phyloP scores from a whole-genome alignment of 441 rosid species.

The Pelargonium australe region DNA sequence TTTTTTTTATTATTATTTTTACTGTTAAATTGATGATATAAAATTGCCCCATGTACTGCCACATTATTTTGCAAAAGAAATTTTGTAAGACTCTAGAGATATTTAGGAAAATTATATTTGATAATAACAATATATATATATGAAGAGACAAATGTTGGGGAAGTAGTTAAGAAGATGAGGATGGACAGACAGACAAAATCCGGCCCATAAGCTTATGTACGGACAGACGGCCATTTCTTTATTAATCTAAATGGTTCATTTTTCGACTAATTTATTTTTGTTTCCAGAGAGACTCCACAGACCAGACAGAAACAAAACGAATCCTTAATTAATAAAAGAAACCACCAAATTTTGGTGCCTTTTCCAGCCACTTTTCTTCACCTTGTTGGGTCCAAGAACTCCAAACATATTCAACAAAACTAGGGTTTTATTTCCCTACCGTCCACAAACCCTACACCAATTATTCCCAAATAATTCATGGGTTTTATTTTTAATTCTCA shows the following conservation, averaged over 20 bases:
- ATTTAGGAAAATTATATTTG: too few species aligned
- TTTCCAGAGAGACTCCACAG: background rate
- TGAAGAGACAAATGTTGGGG: background rate
- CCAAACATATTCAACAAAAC: slow-evolving; percentile 4
- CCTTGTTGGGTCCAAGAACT: background rate
- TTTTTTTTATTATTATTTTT: too few species aligned
- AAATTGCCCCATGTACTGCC: too few species aligned
- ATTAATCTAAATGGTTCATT: slow-evolving; percentile 10
- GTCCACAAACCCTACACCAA: background rate
- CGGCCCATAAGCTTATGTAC: slow-evolving; percentile 21
- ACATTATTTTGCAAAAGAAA: too few species aligned
- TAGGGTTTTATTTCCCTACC: background rate
- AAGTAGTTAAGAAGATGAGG: slow-evolving; percentile 18
- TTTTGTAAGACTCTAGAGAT: too few species aligned
- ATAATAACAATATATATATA: too few species aligned
- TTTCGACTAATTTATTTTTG: slow-evolving; percentile 1
- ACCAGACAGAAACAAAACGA: background rate
- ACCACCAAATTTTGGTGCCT: background rate
- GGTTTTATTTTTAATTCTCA: background rate
- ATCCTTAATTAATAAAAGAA: background rate
- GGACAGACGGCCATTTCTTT: background rate
- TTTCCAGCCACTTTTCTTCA: background rate
- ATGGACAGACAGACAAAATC: slow-evolving; percentile 32
- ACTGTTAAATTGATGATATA: too few species aligned
- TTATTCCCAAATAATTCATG: background rate